Evolutionary conservation across 768 basidiomycete genomes (phyloP).

Genomic region (Coprinopsis sp.): DNA sequence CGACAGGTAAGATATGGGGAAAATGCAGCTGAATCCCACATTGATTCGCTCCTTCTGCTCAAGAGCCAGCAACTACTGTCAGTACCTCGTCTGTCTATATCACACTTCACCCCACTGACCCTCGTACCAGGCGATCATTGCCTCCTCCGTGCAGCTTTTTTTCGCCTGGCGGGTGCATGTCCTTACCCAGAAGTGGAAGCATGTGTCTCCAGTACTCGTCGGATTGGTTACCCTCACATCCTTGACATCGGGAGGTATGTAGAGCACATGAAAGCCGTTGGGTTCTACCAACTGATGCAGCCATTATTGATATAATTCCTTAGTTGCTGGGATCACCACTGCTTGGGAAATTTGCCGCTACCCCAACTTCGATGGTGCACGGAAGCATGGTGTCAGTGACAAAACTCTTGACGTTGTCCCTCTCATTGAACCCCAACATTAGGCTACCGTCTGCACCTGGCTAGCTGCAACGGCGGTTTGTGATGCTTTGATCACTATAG

Average conservation of each 20-base stretch:
- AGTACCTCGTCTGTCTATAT: background rate
- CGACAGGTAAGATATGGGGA: slow-evolving; percentile 23
- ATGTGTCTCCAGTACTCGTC: background rate
- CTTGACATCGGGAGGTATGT: background rate
- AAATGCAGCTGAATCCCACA: background rate
- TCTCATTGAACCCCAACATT: background rate
- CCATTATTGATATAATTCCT: background rate
- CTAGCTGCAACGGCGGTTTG: background rate
- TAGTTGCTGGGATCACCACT: background rate
- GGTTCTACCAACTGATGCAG: background rate
- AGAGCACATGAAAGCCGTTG: no score
- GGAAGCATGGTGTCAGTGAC: background rate
- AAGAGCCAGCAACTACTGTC: background rate
- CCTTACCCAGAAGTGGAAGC: background rate
- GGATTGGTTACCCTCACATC: background rate
- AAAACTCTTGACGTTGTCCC: background rate
- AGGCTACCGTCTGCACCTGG: background rate
- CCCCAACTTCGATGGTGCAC: background rate
- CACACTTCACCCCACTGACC: background rate
- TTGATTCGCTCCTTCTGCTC: background rate
- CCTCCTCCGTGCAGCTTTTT: background rate
- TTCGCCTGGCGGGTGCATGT: background rate
- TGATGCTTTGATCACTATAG: background rate
- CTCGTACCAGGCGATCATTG: background rate
- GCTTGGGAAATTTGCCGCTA: background rate